Percentiles rank a stretch among this genome's conserved stretches.
phyloP scores from a whole-genome alignment of 164 flowering plant species.

The Aristolochia fimbriata region DNA sequence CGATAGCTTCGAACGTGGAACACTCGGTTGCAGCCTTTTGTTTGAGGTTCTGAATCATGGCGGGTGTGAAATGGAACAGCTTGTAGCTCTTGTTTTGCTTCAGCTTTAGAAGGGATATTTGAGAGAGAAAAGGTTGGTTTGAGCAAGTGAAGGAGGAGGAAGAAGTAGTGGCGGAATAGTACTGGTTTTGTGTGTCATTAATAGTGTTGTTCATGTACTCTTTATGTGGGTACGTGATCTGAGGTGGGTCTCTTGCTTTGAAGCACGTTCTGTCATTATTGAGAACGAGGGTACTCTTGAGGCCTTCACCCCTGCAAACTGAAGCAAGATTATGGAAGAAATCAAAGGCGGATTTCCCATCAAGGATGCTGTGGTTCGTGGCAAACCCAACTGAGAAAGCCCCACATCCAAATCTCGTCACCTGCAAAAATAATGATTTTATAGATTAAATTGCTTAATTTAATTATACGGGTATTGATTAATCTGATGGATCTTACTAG shows the following conservation, averaged over 20 bases:
- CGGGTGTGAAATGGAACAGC: constrained; percentile 24
- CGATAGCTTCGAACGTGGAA: constrained; percentile 33
- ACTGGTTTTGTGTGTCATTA: no score
- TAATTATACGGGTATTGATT: no score
- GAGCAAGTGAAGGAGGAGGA: constrained; percentile 26
- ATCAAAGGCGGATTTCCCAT: constrained; percentile 38
- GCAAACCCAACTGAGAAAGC: constrained; percentile 37
- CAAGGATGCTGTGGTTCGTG: constrained; percentile 33
- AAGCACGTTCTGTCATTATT: constrained; percentile 15
- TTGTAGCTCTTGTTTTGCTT: constrained; percentile 15
- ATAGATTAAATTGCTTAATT: no score
- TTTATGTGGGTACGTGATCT: constrained; percentile 6
- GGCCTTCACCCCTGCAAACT: constrained; percentile 30
- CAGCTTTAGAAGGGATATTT: constrained; percentile 9
- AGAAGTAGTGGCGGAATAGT: not conserved
- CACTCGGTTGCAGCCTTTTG: constrained; percentile 20
- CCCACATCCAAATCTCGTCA: constrained; percentile 42
- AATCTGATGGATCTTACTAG: no score
- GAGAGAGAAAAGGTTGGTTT: constrained; percentile 10
- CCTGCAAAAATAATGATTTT: constrained; percentile 21
- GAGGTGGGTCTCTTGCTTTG: constrained; percentile 34
- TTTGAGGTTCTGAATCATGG: constrained; percentile 23
- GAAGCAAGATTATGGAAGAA: constrained; percentile 36
- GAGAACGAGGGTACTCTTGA: constrained; percentile 12
- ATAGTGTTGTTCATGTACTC: constrained; percentile 16